Percentiles rank a stretch among this genome's conserved stretches.
These are phyloP conservation scores for Erodium trifolium DNA, from an alignment of 441 rosid species.

Conservation along the genomic window DNA sequence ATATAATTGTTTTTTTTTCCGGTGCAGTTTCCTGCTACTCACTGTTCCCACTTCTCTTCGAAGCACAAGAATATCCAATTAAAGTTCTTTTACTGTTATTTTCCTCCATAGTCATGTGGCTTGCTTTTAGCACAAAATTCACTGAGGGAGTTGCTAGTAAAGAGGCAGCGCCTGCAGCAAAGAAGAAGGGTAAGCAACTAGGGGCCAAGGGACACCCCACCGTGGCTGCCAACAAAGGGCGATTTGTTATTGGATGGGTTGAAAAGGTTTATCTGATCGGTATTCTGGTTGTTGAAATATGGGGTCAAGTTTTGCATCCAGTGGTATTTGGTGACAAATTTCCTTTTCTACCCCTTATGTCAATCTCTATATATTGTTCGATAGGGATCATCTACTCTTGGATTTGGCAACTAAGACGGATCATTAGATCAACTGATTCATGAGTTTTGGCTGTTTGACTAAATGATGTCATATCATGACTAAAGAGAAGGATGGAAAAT, in stretches of 20 bases:
- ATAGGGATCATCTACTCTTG: slow-evolving; percentile 61
- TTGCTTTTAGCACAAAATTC: slow-evolving; percentile 38
- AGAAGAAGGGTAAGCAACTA: slow-evolving; percentile 16
- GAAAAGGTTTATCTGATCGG: slow-evolving; percentile 50
- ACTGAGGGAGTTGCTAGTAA: slow-evolving; percentile 12
- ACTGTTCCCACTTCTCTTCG: slow-evolving; percentile 67
- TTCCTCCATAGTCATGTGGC: slow-evolving; percentile 50
- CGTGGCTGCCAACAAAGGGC: slow-evolving; percentile 13
- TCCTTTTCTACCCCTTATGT: slow-evolving; percentile 71
- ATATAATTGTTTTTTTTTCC: background rate
- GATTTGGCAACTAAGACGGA: slow-evolving; percentile 70
- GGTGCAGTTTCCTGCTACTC: slow-evolving; percentile 78
- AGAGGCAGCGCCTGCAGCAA: slow-evolving; percentile 18
- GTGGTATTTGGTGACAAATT: slow-evolving; percentile 52
- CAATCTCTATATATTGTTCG: slow-evolving; percentile 65
- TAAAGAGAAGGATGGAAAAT: background rate
- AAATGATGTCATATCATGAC: background rate
- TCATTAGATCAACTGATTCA: slow-evolving; percentile 20
- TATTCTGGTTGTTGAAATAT: slow-evolving; percentile 51
- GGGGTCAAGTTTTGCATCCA: slow-evolving; percentile 67
- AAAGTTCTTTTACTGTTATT: slow-evolving; percentile 58
- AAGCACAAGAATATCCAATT: slow-evolving; percentile 69
- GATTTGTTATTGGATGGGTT: slow-evolving; percentile 38
- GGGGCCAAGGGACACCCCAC: slow-evolving; percentile 3
- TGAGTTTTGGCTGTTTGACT: background rate